Percentiles rank a stretch among this genome's conserved stretches.
Conservation (phyloP, 163 green algal species). For the Scenedesmus sp. region DNA sequence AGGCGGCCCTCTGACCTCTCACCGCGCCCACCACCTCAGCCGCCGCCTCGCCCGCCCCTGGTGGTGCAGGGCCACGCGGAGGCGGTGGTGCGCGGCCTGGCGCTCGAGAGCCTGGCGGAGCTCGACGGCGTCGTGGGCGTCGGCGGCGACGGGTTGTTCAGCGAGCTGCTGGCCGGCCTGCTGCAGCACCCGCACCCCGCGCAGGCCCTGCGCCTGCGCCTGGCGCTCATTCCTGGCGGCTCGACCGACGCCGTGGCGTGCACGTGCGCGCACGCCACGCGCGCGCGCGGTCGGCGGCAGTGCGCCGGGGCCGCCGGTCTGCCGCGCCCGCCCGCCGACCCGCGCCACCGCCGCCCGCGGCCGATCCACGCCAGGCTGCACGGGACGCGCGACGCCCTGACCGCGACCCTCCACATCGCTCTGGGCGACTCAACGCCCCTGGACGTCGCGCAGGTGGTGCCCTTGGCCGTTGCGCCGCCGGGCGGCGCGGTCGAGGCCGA, state of each 20-base stretch:
- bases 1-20: too few relatives aligned
- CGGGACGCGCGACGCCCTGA: conserved; percentile 73
- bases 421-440: conserved; percentile 82
- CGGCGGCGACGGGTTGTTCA: conserved; percentile 83
- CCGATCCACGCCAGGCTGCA: too few relatives aligned
- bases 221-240: conserved; percentile 86
- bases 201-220: conserved; percentile 7
- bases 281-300: too few relatives aligned
- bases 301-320: too few relatives aligned
- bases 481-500: too few relatives aligned
- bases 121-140: conserved; percentile 80
- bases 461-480: too few relatives aligned
- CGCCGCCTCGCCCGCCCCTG: too few relatives aligned
- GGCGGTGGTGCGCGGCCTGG: conserved; percentile 43
- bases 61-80: conserved; percentile 32
- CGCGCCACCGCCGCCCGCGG: too few relatives aligned
- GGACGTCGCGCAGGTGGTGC: conserved; percentile 76
- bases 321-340: too few relatives aligned
- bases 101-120: conserved; percentile 45
- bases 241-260: conserved; percentile 93
- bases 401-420: conserved; percentile 85
- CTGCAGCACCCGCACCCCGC: conserved; percentile 47
- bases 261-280: conserved; percentile 67
- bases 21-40: too few relatives aligned
- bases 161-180: conserved; percentile 82